A percentile compares a stretch with the other conserved stretches of the same genome.
Evolutionary conservation across 2,329 filamentous ascomycete genomes (phyloP).

Genomic region (Chaetomium globosum): DNA sequence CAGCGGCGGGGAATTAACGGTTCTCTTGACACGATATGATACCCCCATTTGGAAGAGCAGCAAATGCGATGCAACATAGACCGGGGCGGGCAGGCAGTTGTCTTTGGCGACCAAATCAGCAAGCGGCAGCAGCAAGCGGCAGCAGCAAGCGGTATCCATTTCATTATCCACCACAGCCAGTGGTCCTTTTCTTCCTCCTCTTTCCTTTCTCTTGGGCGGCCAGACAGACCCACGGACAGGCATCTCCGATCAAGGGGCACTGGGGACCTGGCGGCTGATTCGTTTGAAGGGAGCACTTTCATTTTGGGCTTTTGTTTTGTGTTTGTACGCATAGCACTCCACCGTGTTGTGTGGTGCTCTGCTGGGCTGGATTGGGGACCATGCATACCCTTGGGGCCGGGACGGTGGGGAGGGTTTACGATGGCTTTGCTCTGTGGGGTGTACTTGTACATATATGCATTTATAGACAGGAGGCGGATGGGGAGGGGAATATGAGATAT

Average conservation of each 20-base stretch:
- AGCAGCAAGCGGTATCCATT: background rate
- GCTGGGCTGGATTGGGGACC: background rate
- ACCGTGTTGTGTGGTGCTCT: background rate
- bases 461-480: background rate
- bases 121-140: background rate
- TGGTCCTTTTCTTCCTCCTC: background rate
- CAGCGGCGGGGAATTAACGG: background rate
- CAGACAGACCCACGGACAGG: background rate
- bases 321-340: background rate
- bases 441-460: slow-evolving; percentile 4
- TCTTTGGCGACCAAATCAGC: background rate
- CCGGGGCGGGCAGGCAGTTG: background rate
- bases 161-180: background rate
- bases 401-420: background rate
- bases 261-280: background rate
- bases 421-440: background rate
- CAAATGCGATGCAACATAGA: background rate
- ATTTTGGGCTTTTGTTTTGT: background rate
- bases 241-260: background rate
- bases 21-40: background rate
- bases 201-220: background rate
- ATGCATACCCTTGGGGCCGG: background rate
- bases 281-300: background rate
- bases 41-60: background rate
- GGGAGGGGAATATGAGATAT: background rate